Evolutionary conservation across 2,329 filamentous ascomycete species (phyloP).

Genomic region (Chaetomium sp.): DNA sequence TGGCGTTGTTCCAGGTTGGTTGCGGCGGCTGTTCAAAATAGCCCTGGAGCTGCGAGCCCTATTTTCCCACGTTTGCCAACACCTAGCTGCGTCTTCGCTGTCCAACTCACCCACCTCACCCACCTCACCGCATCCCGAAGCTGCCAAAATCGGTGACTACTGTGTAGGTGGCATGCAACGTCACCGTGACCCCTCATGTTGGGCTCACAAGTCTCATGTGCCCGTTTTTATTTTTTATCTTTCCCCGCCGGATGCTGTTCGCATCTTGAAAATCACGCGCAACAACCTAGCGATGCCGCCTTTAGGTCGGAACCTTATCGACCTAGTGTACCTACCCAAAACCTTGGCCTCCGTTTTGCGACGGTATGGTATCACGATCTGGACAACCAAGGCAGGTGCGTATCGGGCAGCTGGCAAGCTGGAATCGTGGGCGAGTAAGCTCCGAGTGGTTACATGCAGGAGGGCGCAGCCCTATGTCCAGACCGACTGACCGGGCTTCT

Average conservation of each 20-base stretch:
- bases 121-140: constrained; percentile 12
- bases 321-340: not conserved
- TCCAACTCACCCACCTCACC: constrained; percentile 12
- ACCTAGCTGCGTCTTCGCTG: not conserved
- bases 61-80: constrained; percentile 9
- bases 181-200: constrained; percentile 22
- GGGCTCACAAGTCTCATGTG: constrained; percentile 8
- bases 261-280: not conserved
- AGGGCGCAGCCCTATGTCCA: constrained; percentile 22
- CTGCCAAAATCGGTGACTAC: not conserved
- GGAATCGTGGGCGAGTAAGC: not conserved
- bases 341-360: not conserved
- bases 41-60: not conserved
- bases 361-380: not conserved
- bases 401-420: constrained; percentile 16
- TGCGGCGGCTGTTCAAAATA: constrained; percentile 12
- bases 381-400: not conserved
- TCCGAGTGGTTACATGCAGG: constrained; percentile 19
- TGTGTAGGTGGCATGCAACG: constrained; percentile 23
- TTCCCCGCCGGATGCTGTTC: constrained; percentile 2
- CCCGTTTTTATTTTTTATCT: not conserved
- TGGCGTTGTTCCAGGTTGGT: constrained; percentile 20
- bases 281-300: not conserved
- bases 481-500: constrained; percentile 1
- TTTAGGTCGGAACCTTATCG: not conserved